Percentiles rank a stretch among this genome's conserved stretches.
Conservation (phyloP, 31 red algal genomes). For the Bonnemaisonia californica region DNA sequence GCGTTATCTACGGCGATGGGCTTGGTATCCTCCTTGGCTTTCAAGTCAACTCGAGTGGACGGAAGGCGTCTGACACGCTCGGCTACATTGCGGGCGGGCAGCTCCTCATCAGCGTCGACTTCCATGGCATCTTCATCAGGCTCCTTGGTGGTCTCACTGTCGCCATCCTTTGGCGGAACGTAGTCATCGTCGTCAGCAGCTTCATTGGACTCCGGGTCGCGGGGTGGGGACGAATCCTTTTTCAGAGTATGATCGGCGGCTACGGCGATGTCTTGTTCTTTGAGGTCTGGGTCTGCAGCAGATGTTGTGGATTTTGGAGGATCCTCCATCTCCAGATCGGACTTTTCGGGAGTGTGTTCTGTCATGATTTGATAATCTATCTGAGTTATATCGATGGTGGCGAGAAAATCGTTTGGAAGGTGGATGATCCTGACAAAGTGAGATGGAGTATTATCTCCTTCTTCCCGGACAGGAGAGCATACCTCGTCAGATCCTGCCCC, state of each 20-base stretch:
- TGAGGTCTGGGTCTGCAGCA: neutral
- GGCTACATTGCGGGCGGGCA: neutral
- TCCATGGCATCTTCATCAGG: neutral
- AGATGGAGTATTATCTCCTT: neutral
- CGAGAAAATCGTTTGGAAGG: conserved; percentile 39
- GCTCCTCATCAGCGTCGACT: neutral
- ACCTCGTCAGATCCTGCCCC: conserved; percentile 23
- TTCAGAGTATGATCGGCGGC: too few species aligned
- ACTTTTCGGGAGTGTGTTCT: conserved; percentile 1
- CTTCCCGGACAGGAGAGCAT: neutral
- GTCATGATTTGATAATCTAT: conserved; percentile 8
- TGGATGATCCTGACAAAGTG: conserved; percentile 48
- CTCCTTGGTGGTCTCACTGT: neutral
- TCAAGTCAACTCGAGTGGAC: too few species aligned
- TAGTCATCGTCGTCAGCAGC: neutral
- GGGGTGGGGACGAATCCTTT: too few species aligned
- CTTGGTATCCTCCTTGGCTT: neutral
- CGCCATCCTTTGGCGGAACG: neutral
- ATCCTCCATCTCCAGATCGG: too few species aligned
- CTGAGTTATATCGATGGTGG: conserved; percentile 37
- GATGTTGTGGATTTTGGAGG: too few species aligned
- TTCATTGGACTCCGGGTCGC: neutral
- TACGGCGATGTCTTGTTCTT: neutral
- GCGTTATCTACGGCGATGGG: neutral
- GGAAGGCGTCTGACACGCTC: neutral